phyloP scores from a whole-genome alignment of 2,329 filamentous ascomycete species.

The Colletotrichum simmondsii region DNA sequence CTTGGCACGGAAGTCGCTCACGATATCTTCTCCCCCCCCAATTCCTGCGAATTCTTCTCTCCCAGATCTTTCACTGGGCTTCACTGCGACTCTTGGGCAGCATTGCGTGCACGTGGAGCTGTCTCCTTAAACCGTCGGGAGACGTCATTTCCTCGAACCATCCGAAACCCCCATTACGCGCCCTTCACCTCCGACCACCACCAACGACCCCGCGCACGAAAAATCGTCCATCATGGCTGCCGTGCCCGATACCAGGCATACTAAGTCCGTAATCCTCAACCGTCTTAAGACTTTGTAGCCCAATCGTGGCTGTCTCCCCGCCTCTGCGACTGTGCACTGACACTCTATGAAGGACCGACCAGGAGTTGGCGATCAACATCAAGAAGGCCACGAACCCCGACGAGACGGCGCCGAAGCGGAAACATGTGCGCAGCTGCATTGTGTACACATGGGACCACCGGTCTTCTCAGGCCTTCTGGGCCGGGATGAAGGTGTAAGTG shows the following conservation, averaged over 20 bases:
- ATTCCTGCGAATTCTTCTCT: background rate
- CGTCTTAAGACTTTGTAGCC: background rate
- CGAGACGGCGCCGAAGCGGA: slow-evolving; percentile 77
- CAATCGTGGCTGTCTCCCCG: background rate
- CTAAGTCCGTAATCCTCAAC: slow-evolving; percentile 27
- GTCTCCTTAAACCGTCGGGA: slow-evolving; percentile 7
- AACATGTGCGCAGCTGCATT: slow-evolving; percentile 98
- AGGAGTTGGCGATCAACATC: slow-evolving; percentile 76
- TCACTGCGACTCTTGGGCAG: background rate
- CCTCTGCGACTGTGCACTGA: slow-evolving; percentile 23
- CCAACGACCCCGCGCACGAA: slow-evolving; percentile 20
- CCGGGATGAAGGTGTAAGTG: slow-evolving; percentile 95
- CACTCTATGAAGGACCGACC: slow-evolving; percentile 66
- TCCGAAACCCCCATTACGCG: slow-evolving; percentile 2
- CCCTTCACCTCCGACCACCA: slow-evolving; percentile 12
- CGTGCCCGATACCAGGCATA: slow-evolving; percentile 33
- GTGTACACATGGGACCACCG: slow-evolving; percentile 99
- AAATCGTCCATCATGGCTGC: slow-evolving; percentile 31
- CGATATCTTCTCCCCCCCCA: slow-evolving; percentile 4
- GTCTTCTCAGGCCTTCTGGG: slow-evolving; percentile 94
- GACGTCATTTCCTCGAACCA: slow-evolving; percentile 32
- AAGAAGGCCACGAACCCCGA: slow-evolving; percentile 76
- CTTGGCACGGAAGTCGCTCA: slow-evolving; percentile 27
- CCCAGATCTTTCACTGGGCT: background rate
- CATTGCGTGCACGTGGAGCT: slow-evolving; percentile 27